Base-by-base conservation (phyloP, 2,329 filamentous ascomycete genomes). In the Bisporella sp. region DNA sequence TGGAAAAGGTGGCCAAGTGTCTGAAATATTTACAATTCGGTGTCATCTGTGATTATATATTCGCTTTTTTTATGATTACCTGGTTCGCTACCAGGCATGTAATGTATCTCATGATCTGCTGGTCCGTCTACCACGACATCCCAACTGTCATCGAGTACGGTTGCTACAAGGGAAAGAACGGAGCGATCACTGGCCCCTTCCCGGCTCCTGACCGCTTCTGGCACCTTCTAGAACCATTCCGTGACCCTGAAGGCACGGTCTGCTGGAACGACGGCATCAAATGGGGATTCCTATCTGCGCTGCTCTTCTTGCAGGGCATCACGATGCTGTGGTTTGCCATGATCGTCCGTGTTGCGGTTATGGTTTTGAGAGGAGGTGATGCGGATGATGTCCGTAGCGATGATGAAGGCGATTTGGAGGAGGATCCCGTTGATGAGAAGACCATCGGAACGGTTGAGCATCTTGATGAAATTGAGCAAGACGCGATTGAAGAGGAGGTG, bases 361-460 rank as follows among this genome's bases (percentile, higher is more conserved):
- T 85, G 54, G 90, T 97, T 5, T 65, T 97, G 35, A 79, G 77
- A 46, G 91, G 92, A 32, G 79, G 77, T 37, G 75, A 81, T 32
- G 90, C 92, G 5, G 90, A 96, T 56, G 93, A 99, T 64, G 79
- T 82, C 13, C 82, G 93, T 50, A 95, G 89, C 56, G 92, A 96
- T 59, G 89, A 89, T 56, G 90, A 95, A 68, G 85, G 73, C 5
- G 87, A 84, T 28, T 83, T 78, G 3, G 81, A 81, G 29, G 76
- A 78, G 13, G 75, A 78, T 11, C 72, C 79, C n/a, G 72, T 76
- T 13, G 62, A 67, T 32, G 59, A 61, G 31, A 55, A 62, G 32
- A 43, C 41, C 13, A 13, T 50, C 33, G 13, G 43, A 8, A 50
- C 54, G 7, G 39, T 50, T 28, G 50, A 55, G 8, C 35, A 49